Evolutionary conservation across 257 asterid species (phyloP).

Genomic region (Solanum megistacrolobum): DNA sequence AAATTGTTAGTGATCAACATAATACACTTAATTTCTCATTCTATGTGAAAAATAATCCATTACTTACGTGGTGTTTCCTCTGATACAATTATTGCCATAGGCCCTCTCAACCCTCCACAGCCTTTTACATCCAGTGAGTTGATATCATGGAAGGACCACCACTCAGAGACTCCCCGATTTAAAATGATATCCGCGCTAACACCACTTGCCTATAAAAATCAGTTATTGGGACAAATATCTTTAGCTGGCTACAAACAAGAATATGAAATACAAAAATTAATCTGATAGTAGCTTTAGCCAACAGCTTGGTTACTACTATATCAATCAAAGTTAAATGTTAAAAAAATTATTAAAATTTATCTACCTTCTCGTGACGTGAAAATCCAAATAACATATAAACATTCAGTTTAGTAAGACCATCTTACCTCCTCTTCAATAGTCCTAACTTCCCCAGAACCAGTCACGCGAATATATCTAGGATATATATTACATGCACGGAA

Average conservation of each 20-base stretch:
- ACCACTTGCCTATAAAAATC: slow-evolving; percentile 42
- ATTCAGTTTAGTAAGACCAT: background rate
- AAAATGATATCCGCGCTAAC: slow-evolving; percentile 78
- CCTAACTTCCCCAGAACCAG: slow-evolving; percentile 96
- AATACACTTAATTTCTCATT: background rate
- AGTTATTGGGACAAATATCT: background rate
- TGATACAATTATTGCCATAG: slow-evolving; percentile 90
- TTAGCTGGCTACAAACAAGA: background rate
- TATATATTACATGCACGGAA: slow-evolving; percentile 59
- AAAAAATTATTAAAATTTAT: background rate
- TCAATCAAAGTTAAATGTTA: background rate
- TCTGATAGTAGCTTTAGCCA: background rate
- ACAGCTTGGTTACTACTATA: background rate
- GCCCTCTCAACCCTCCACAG: slow-evolving; percentile 74
- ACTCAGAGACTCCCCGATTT: slow-evolving; percentile 43
- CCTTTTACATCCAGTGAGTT: slow-evolving; percentile 33
- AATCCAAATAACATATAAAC: background rate
- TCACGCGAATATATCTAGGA: slow-evolving; percentile 81
- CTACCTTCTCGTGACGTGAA: background rate
- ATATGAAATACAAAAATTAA: background rate
- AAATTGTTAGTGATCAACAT: slow-evolving; percentile 4
- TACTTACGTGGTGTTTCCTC: slow-evolving; percentile 99
- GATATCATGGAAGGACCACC: slow-evolving; percentile 96
- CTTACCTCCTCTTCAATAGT: slow-evolving; percentile 80
- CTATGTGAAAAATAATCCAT: background rate